phyloP scores from a whole-genome alignment of 192 early-diverging fungal genomes.

The Coemansia sp. region DNA sequence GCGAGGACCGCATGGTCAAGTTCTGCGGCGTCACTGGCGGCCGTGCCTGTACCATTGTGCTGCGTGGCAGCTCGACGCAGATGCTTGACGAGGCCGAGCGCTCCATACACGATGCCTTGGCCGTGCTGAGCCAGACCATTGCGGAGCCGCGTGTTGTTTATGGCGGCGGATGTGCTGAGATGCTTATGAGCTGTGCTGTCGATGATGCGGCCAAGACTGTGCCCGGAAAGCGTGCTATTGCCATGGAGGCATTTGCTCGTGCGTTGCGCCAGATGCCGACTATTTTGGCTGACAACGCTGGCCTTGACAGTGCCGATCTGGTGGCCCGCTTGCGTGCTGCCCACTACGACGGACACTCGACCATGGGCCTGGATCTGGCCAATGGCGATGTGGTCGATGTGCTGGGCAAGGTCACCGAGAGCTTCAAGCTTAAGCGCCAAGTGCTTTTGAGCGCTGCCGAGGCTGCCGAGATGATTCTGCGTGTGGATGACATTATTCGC shows the following conservation, averaged over 20 bases:
- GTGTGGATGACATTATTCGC: conserved; percentile 98
- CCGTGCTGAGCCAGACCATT: conserved; percentile 93
- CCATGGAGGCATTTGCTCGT: conserved; percentile 91
- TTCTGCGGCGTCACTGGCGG: conserved; percentile 94
- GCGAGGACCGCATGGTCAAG: conserved; percentile 97
- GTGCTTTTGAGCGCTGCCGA: conserved; percentile 91
- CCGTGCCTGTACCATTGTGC: conserved; percentile 96
- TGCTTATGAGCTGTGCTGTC: conserved; percentile 96
- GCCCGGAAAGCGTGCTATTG: conserved; percentile 92
- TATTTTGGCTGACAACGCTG: conserved; percentile 96
- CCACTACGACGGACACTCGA: conserved; percentile 80
- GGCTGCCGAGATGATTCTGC: conserved; percentile 95
- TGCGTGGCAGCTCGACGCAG: conserved; percentile 93
- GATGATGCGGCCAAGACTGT: conserved; percentile 89
- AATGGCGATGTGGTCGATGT: conserved; percentile 78
- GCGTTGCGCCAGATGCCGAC: conserved; percentile 96
- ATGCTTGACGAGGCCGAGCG: conserved; percentile 97
- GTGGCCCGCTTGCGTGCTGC: conserved; percentile 90
- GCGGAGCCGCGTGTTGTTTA: conserved; percentile 90
- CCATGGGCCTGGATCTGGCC: conserved; percentile 85
- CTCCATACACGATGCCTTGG: conserved; percentile 94
- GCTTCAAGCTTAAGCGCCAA: conserved; percentile 93
- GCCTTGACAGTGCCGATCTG: conserved; percentile 91
- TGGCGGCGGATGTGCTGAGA: conserved; percentile 96
- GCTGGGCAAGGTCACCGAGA: conserved; percentile 86